Percentiles rank a stretch among this genome's conserved stretches.
Conservation (phyloP, 768 basidiomycete genomes). For the Hirschioporus abietinus region DNA sequence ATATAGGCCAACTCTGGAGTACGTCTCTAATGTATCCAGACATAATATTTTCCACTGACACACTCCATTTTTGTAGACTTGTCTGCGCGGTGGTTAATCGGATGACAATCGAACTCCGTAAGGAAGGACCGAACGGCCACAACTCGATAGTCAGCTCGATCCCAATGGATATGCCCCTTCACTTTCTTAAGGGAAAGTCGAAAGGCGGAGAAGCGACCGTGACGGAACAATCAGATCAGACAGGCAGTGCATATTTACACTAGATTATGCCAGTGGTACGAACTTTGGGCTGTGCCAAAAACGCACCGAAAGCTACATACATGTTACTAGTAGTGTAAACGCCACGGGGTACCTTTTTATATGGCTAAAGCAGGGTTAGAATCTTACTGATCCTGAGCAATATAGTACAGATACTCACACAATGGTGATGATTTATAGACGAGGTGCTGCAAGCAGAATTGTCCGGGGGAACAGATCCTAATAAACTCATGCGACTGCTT, state of each 20-base stretch:
- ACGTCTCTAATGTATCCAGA: not conserved
- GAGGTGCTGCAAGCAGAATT: too few species aligned
- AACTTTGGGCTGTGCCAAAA: too few species aligned
- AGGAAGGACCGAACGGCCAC: not conserved
- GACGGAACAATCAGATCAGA: not conserved
- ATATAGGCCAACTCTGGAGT: not conserved
- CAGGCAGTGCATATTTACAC: not conserved
- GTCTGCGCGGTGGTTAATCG: slow-evolving; percentile 1
- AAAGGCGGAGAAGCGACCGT: not conserved
- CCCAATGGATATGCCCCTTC: not conserved
- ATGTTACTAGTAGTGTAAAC: too few species aligned
- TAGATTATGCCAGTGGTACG: not conserved
- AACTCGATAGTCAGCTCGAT: not conserved
- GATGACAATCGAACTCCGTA: slow-evolving; percentile 1
- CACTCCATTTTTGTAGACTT: not conserved
- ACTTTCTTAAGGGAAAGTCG: not conserved
- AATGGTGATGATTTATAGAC: too few species aligned
- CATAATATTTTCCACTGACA: not conserved
- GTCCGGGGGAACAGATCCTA: too few species aligned
- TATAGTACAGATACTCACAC: too few species aligned
- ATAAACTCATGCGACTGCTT: too few species aligned
- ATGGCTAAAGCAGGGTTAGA: too few species aligned
- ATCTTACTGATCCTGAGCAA: too few species aligned
- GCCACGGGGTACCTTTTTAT: too few species aligned
- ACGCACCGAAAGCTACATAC: too few species aligned